Evolutionary conservation across 2,329 filamentous ascomycete genomes (phyloP), one percentile per base, ranked within the genome.

Genomic region (Venturia nashicola): DNA sequence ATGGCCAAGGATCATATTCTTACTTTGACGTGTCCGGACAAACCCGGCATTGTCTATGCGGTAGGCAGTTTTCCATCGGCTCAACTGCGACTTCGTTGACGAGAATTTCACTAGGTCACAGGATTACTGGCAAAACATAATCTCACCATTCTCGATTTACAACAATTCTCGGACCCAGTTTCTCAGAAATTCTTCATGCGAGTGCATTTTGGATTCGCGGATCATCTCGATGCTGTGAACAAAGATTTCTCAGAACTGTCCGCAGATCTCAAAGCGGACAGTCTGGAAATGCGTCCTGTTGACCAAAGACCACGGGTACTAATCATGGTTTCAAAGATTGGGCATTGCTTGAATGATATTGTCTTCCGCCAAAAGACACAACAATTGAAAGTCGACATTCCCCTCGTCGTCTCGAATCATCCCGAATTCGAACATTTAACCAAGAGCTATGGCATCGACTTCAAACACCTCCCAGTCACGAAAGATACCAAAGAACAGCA

Each of bases 321-420:
- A 70, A 90, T 94, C 79, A 93, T 94, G 89, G 90, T 93, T 39
- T 92, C 89, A 71, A 92, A 92, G 79, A 92, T 91, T 70, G 90
- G 89, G 9, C 89, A 93, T 79, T 93, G 89, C 74, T 80, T 93
- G 63, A 92, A 92, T 75, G 89, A 93, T 75, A 79, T 94, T 60
- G 82, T 94, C 44, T 94, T 91, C 84, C 86, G 90, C 64, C 83
- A 87, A 71, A 87, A 86, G 74, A 86, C 86, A 20, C 84, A 84
- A 57, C 88, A 92, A 76, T 80, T 94, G 63, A 82, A 81, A 70
- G 86, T 93, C 68, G 88, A 91, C 32, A 80, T 92, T 61, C 88
- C 89, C 4, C 74, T 91, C 68, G 88, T 94, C 71, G 86, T 94
- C 51, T 92, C 89, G 65, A 94, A 94, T 78, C 90, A 94, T 76